Conservation (phyloP, 2,329 filamentous ascomycete genomes). For the Hymenotorrendiella dingleyae region DNA sequence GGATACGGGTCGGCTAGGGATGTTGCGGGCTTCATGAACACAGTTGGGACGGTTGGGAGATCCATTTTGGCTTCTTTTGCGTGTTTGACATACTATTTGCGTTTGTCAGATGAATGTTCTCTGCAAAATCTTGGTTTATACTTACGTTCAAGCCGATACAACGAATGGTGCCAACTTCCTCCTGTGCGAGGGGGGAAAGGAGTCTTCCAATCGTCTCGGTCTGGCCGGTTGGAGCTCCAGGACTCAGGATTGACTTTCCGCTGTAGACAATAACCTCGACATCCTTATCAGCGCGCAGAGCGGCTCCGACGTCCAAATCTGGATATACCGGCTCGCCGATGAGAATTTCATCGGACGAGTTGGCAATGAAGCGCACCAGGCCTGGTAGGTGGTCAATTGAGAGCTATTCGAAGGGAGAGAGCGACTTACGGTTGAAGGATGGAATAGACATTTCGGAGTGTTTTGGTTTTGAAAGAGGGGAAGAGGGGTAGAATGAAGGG, state of each 20-base stretch:
- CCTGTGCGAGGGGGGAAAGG: slow-evolving; percentile 38
- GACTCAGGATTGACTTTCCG: slow-evolving; percentile 49
- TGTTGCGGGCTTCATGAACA: slow-evolving; percentile 28
- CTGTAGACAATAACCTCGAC: slow-evolving; percentile 52
- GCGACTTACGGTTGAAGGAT: slow-evolving; percentile 20
- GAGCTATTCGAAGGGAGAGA: background rate
- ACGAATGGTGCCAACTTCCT: slow-evolving; percentile 41
- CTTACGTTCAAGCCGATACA: slow-evolving; percentile 46
- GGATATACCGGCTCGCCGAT: slow-evolving; percentile 51
- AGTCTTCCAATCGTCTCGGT: slow-evolving; percentile 36
- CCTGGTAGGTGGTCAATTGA: slow-evolving; percentile 34
- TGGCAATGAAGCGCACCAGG: slow-evolving; percentile 53
- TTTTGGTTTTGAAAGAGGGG: background rate
- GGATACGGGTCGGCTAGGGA: slow-evolving; percentile 25
- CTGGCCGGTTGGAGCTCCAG: slow-evolving; percentile 45
- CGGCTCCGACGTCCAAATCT: slow-evolving; percentile 50
- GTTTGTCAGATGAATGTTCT: slow-evolving; percentile 1
- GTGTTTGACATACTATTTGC: slow-evolving; percentile 37
- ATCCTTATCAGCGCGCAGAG: slow-evolving; percentile 48
- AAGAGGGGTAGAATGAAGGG: background rate
- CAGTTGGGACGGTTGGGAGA: slow-evolving; percentile 37
- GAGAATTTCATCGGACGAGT: slow-evolving; percentile 43
- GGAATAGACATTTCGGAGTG: slow-evolving; percentile 12
- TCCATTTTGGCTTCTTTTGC: slow-evolving; percentile 40
- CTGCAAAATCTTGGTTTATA: background rate